Percentiles rank a stretch among this genome's conserved stretches.
These are phyloP conservation scores for Fusarium sp. DNA, from an alignment of 2,329 filamentous ascomycete genomes.

Conservation along the genomic window DNA sequence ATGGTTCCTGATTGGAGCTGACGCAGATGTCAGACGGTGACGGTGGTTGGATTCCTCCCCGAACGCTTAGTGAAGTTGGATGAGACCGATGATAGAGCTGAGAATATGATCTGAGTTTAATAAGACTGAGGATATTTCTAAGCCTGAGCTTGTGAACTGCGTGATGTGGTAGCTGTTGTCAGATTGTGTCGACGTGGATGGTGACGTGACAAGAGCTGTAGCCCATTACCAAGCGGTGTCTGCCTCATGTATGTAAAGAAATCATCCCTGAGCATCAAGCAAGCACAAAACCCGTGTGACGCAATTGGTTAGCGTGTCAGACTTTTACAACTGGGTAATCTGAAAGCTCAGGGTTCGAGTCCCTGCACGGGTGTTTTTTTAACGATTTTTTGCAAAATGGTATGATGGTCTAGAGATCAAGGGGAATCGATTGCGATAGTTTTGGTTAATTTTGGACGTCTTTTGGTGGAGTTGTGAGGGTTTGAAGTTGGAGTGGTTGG, in stretches of 20 bases:
- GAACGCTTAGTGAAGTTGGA: too few species aligned
- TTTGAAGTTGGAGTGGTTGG: not conserved
- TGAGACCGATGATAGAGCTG: too few species aligned
- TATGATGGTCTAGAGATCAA: rapidly evolving
- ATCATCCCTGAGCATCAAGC: not conserved
- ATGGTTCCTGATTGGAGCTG: too few species aligned
- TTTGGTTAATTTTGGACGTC: not conserved
- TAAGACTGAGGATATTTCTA: too few species aligned
- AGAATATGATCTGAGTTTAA: too few species aligned
- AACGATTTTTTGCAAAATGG: rapidly evolving
- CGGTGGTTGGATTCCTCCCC: too few species aligned
- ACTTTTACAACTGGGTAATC: constrained; percentile 28
- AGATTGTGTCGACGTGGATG: not conserved
- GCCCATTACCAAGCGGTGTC: rapidly evolving
- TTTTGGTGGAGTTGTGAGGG: not conserved
- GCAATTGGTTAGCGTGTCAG: constrained; percentile 39
- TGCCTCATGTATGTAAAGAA: not conserved
- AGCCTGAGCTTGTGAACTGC: too few species aligned
- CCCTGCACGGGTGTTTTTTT: not conserved
- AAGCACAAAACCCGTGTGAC: constrained; percentile 15
- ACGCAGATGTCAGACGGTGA: too few species aligned
- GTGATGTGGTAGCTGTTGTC: not conserved
- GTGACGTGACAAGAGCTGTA: not conserved
- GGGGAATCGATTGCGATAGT: rapidly evolving
- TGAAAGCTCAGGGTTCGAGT: constrained; percentile 28